Base-by-base conservation (phyloP, 176 grass and related monocot species). In the Eragrostis curvula region DNA sequence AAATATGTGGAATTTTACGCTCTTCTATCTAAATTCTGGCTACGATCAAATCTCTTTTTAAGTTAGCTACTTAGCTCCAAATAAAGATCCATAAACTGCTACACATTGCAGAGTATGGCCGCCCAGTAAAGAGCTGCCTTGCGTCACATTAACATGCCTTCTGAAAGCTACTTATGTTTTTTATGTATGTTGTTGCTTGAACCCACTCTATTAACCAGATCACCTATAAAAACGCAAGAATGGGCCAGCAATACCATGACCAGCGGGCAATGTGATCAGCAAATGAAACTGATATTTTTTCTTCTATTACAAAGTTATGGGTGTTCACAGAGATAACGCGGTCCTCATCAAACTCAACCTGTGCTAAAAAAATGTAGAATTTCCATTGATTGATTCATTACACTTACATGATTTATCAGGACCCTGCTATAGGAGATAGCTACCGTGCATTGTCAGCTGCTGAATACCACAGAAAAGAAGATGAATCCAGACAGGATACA, bases 401-500 rank as follows among this genome's bases (percentile, higher is more conserved):
- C 11, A 36, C 49, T 68, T 66, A 39, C 24, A 60, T 68, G 55
- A 48, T 25, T 25, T 51, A 67, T 47, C 27, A 57, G 30, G 73
- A 47, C 9, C 39, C 39, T 30, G 30, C 40, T 28, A 16, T 9
- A 53, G 21, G 29, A n/a, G 28, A 57, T 29, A 43, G n/a, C 21
- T 80, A 69, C n/a, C 10, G 13, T 36, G 7, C 15, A 43, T 6
- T 68, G 10, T 5, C 8, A 66, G 6, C 9, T 11, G 17, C 55
- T 10, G 55, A 21, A 11, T 16, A 66, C 39, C 7, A 16, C n/a
- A n/a, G n/a, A 44, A 61, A 65, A 39, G 23, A 58, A 46, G 16
- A 25, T 24, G 1, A 40, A 80, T 78, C 24, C 76, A 81, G 55
- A 36, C 14, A 73, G 14, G 58, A 42, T 9, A 42, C 57, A 83